Evolutionary conservation across 768 basidiomycete species (phyloP).

Genomic region (Lentinula aciculospora): DNA sequence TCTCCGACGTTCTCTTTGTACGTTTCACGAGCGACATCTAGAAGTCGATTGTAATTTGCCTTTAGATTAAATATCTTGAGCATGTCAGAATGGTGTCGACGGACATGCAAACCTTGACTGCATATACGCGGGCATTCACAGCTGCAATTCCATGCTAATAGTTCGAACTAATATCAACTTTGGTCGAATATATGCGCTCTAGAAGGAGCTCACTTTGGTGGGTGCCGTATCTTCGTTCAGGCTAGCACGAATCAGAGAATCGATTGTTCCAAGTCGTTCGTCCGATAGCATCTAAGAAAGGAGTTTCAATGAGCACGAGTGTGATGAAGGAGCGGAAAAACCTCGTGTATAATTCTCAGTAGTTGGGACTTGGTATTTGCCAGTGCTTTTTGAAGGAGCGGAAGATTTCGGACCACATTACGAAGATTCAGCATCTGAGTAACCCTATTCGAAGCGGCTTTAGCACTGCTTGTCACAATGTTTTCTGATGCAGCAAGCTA

Average conservation of each 20-base stretch:
- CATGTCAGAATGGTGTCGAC: neutral
- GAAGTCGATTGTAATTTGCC: slow-evolving; percentile 75
- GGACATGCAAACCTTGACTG: slow-evolving; percentile 54
- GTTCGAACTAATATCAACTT: neutral
- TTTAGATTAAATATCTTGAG: slow-evolving; percentile 15
- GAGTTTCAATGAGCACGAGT: neutral
- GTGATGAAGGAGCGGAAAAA: slow-evolving; percentile 19
- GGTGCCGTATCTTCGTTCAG: slow-evolving; percentile 69
- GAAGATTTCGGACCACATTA: slow-evolving; percentile 62
- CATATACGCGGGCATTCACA: slow-evolving; percentile 81
- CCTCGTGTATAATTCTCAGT: slow-evolving; percentile 56
- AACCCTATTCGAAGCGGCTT: slow-evolving; percentile 63
- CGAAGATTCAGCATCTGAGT: slow-evolving; percentile 78
- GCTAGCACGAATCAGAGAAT: slow-evolving; percentile 48
- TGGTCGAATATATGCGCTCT: neutral
- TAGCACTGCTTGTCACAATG: slow-evolving; percentile 47
- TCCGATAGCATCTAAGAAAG: slow-evolving; percentile 64
- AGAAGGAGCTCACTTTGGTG: slow-evolving; percentile 42
- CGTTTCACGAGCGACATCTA: slow-evolving; percentile 93
- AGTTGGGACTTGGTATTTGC: slow-evolving; percentile 52
- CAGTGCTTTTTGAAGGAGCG: slow-evolving; percentile 58
- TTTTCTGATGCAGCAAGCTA: slow-evolving; percentile 67
- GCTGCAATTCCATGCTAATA: slow-evolving; percentile 66
- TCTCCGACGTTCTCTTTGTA: slow-evolving; percentile 92
- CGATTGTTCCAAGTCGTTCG: slow-evolving; percentile 60